A percentile compares a stretch with the other conserved stretches of the same genome.
Conservation (phyloP, 23 red algal species). For the Agarophyton chilense region DNA sequence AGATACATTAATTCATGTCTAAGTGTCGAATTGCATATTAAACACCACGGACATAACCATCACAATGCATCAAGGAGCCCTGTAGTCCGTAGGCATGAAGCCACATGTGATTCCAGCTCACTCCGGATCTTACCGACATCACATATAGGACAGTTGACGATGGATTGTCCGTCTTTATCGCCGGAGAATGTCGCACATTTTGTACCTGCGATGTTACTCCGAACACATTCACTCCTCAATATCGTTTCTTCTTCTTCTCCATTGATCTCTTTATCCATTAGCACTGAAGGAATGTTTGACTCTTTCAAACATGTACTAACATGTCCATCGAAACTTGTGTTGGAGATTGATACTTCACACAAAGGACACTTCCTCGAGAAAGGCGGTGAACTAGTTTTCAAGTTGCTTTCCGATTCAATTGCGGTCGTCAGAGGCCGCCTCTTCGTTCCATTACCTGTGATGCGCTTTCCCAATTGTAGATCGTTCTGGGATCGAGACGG, state of each 20-base stretch:
- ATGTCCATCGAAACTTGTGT: background rate
- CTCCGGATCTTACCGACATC: constrained; percentile 28
- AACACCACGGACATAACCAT: background rate
- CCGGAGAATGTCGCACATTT: background rate
- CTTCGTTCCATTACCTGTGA: background rate
- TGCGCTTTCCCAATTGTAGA: too few species aligned
- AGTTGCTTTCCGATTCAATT: background rate
- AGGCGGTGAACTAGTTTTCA: background rate
- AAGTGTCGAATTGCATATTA: too few species aligned
- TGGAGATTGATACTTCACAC: background rate
- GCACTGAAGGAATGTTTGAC: background rate
- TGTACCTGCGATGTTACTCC: too few species aligned
- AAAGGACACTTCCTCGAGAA: background rate
- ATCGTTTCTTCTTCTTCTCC: background rate
- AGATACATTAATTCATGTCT: too few species aligned
- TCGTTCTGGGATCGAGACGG: background rate
- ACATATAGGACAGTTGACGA: constrained; percentile 40
- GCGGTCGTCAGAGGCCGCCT: background rate
- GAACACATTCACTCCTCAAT: too few species aligned
- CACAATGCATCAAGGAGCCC: constrained; percentile 51
- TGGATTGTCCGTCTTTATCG: background rate
- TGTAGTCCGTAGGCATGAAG: constrained; percentile 22
- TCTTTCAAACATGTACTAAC: background rate
- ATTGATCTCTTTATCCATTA: background rate
- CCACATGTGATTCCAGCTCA: constrained; percentile 50